Evolutionary conservation across 1,284 basidiomycete species (phyloP), one percentile per base, ranked within the genome.

Genomic region (Moesziomyces sp.): DNA sequence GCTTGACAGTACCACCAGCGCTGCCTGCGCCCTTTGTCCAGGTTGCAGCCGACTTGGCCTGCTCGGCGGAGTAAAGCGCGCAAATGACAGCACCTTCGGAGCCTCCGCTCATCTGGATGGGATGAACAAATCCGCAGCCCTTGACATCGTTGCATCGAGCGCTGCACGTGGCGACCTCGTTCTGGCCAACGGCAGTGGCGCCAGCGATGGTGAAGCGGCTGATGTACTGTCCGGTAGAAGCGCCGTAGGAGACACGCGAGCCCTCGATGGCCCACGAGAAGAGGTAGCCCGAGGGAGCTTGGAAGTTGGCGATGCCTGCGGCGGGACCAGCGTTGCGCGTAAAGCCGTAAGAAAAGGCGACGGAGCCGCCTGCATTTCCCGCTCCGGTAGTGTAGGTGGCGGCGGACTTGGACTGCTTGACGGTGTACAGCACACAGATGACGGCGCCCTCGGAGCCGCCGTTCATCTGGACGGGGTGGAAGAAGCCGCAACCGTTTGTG

Each of bases 381-480:
- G 63, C 38, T 21, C 63, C 63, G 5, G n/a, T 7, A 3, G 14
- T 38, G 21, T 14, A 61, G 11, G 46, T 61, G 1, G 64, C 64
- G 2, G 38, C 30, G 7, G 58, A 46, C 24, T 58, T 60, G 43
- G n/a, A 38, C 50, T 60, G 58, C 18, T 60, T 56, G 14, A 34
- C 19, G n/a, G 53, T 61, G 58, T 57, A 67, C 38, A 67, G 64
- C 10, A 53, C 58, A 30, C 64, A 67, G 45, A 67, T 52, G 49
- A 67, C 64, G 26, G 48, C 53, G 50, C 58, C 64, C 8, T 60
- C 58, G 3, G 30, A 48, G 46, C 42, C 30, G n/a, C 49, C 54
- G 9, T 23, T 61, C 58, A 67, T 60, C 52, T 67, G 44, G 46
- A 67, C 46, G 5, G 54, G 64, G 13, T 67, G 58, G 42, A 67